Evolutionary conservation across 768 basidiomycete species (phyloP).

Genomic region (Tephrocybe rancida): DNA sequence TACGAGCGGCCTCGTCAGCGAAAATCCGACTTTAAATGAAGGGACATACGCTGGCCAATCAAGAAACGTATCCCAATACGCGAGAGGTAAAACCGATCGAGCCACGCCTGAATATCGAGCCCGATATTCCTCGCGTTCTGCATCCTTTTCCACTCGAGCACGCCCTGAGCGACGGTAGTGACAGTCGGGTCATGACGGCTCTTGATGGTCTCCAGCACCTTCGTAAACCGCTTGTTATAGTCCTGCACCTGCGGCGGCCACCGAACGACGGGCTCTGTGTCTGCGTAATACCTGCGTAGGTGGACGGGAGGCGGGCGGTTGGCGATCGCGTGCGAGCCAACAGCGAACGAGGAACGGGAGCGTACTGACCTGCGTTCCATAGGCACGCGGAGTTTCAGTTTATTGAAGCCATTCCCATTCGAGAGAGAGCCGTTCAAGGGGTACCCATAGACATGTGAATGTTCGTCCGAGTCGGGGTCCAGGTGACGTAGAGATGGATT

Average conservation of each 20-base stretch:
- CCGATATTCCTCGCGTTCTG: constrained; percentile 74
- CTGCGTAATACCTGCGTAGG: constrained; percentile 84
- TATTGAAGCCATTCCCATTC: constrained; percentile 46
- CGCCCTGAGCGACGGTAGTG: constrained; percentile 94
- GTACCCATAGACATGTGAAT: constrained; percentile 3
- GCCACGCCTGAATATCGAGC: constrained; percentile 90
- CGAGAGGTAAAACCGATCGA: constrained; percentile 96
- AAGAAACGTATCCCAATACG: constrained; percentile 96
- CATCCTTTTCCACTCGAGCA: constrained; percentile 91
- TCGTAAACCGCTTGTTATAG: constrained; percentile 92
- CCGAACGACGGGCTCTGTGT: constrained; percentile 62
- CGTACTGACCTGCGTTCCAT: no score
- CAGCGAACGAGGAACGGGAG: no score
- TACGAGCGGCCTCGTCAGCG: constrained; percentile 32
- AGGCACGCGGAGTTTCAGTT: constrained; percentile 74
- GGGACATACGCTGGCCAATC: constrained; percentile 86
- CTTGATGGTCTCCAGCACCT: constrained; percentile 86
- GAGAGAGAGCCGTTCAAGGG: background rate
- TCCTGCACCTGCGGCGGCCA: constrained; percentile 96
- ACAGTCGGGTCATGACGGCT: constrained; percentile 96
- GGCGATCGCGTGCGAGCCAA: no score
- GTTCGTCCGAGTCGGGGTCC: constrained; percentile 24
- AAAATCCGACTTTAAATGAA: background rate
- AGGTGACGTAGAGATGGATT: constrained; percentile 72
- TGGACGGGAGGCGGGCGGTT: no score